Evolutionary conservation across 2,329 filamentous ascomycete species (phyloP), one percentile per base, ranked within the genome.

Genomic region (Claviceps africana): DNA sequence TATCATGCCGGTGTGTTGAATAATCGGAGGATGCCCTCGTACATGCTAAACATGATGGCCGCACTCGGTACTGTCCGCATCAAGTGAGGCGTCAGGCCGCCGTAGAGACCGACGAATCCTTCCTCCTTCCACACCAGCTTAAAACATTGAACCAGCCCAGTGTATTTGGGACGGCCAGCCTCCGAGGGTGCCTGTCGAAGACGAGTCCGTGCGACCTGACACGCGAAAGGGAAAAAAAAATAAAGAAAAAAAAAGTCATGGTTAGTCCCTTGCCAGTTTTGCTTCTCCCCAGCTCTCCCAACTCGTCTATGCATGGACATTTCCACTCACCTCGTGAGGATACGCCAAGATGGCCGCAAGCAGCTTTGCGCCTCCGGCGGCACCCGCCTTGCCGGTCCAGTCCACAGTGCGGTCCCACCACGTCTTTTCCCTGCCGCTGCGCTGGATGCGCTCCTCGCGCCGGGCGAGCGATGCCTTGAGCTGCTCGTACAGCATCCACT

Each of bases 1-100:
- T 25, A 3, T 59, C 62, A 70, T 7, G 66, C 64, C 15, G 65
- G 63, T 8, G 67, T 68, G 53, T 71, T 61, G 54, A 75, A 72
- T 6, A 77, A 59, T 6, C 71, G 70, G 31, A 81, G 66, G 44
- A 81, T 79, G 51, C 71, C 75, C 62, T 81, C 78, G 62, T 81
- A 95, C 74, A 93, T 93, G 68, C 88, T 89, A 67, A 96, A 95
- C 86, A 95, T 96, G 66, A 97, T 95, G 59, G 87, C 89, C 8
- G 91, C 89, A 59, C 86, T 93, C 1, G 91, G 91, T 6, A 96
- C 90, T 7, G 90, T 90, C 56, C 90, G 79, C 68, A 96, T 79
- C 61, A 97, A 80, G 65, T 97, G 91, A 47, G 91, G 89, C 15
- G 90, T 94, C 62, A 97, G 74, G 19, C 90, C 90, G 52, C 91